These are phyloP conservation scores for Sclerotinia glacialis DNA, from an alignment of 2,329 filamentous ascomycete genomes.

Conservation along the genomic window DNA sequence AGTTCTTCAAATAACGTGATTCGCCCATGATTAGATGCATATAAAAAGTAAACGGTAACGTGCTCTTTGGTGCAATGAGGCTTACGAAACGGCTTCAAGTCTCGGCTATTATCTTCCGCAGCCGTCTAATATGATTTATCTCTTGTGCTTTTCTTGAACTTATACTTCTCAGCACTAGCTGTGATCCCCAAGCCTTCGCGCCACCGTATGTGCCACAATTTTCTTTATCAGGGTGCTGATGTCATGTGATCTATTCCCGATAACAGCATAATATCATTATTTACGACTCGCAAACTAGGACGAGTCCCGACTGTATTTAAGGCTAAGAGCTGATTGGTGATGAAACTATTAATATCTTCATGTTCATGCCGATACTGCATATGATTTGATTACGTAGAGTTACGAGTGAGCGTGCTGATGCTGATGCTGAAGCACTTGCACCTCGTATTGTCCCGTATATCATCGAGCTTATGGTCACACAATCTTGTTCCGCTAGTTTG, in stretches of 20 bases:
- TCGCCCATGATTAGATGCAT: neutral
- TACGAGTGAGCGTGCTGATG: constrained; percentile 1
- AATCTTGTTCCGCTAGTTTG: neutral
- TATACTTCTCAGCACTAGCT: neutral
- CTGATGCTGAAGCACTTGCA: constrained; percentile 13
- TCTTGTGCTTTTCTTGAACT: neutral
- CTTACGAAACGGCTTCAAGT: constrained; percentile 2
- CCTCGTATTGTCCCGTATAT: constrained; percentile 18
- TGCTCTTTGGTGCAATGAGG: neutral
- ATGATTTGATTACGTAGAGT: constrained; percentile 12
- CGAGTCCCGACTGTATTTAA: neutral
- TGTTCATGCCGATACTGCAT: neutral
- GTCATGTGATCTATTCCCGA: neutral
- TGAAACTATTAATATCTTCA: neutral
- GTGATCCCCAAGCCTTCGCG: neutral
- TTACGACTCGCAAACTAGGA: neutral
- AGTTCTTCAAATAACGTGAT: neutral
- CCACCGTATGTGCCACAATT: neutral
- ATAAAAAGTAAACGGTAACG: neutral
- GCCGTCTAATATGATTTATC: neutral
- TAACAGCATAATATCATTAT: neutral
- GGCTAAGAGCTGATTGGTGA: neutral
- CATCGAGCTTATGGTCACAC: constrained; percentile 12
- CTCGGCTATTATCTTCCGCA: neutral
- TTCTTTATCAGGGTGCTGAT: neutral